These are phyloP conservation scores for Kitagawia praeruptora DNA, from an alignment of 129 eudicot genomes.

Conservation along the genomic window DNA sequence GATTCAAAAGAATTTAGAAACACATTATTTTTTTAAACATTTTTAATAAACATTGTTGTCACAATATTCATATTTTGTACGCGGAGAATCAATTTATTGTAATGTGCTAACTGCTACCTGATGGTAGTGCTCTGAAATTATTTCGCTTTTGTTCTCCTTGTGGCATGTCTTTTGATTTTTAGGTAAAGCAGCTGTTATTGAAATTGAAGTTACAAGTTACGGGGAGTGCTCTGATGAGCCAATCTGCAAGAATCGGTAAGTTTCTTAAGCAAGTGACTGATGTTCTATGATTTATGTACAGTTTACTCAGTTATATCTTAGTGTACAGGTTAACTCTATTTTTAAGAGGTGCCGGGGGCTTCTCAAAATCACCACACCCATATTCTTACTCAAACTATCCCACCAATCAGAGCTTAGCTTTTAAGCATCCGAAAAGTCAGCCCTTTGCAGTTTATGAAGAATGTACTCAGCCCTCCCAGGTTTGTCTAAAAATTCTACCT, in stretches of 20 bases:
- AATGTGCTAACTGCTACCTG: neutral
- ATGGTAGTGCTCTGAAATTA: neutral
- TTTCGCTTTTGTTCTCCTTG: too few species aligned
- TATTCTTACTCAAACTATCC: conserved; percentile 63
- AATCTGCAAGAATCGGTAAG: conserved; percentile 82
- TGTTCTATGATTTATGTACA: conserved; percentile 8
- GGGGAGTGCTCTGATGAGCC: conserved; percentile 58
- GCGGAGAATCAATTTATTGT: neutral
- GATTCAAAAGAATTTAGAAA: neutral
- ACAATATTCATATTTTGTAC: neutral
- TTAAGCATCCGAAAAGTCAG: conserved; percentile 53
- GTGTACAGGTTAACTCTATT: conserved; percentile 42
- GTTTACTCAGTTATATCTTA: conserved; percentile 20
- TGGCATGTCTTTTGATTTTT: conserved; percentile 1
- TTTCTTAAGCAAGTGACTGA: conserved; percentile 6
- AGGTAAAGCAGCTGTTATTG: conserved; percentile 94
- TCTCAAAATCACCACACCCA: conserved; percentile 73
- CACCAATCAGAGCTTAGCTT: conserved; percentile 26
- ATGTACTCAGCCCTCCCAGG: conserved; percentile 83
- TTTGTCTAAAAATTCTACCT: conserved; percentile 18
- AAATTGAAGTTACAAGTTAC: conserved; percentile 64
- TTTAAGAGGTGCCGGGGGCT: conserved; percentile 95
- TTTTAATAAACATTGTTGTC: neutral
- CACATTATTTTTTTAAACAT: neutral
- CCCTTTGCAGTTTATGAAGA: conserved; percentile 81